Evolutionary conservation across 768 basidiomycete species (phyloP), one percentile per base, ranked within the genome.

Genomic region (Calocybe cyanea): DNA sequence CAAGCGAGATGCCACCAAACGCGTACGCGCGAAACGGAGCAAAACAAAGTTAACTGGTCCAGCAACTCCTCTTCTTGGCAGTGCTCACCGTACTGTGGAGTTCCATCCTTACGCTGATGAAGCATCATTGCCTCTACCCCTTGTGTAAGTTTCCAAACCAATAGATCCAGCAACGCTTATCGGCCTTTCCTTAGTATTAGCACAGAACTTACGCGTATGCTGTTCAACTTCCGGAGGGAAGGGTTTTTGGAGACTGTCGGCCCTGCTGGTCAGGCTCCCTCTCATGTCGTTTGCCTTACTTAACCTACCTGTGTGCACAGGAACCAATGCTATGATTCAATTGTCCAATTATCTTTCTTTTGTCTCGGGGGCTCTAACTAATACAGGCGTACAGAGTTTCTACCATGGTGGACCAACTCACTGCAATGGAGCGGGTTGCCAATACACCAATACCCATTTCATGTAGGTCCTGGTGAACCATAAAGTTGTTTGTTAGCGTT

Each of bases 171-270:
- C 39, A 1, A 21, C 1, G 20, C 43, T 11, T 41, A 42, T 41
- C 31, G 21, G 20, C 8, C 39, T 2, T 21, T 14, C 20, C 11
- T 14, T 11, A 89, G 88, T 20, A 85, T 95, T 51, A 85, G 86
- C 2, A 87, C 92, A 63, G 90, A 94, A 60, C 71, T 96, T 28
- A 73, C 78, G 15, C 69, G 80, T 36, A 63, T 73, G 21, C 62
- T 94, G 35, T 92, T 89, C 63, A 66, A 66, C 42, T 93, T 88
- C 64, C 81, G 83, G 58, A 72, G 85, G 30, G 83, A 88, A 54
- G 92, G 91, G 1, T 83, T 83, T 46, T 64, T 97, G 41, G 94
- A 96, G 63, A 84, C 85, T 14, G 83, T 94, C 49, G 94, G 94
- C 25, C 92, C 92, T 10, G 92, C 93, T 21, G 84, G 90, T 80